Evolutionary conservation across 83 land plant genomes (phyloP), one percentile per base, ranked within the genome.

Genomic region (Thuja plicata): DNA sequence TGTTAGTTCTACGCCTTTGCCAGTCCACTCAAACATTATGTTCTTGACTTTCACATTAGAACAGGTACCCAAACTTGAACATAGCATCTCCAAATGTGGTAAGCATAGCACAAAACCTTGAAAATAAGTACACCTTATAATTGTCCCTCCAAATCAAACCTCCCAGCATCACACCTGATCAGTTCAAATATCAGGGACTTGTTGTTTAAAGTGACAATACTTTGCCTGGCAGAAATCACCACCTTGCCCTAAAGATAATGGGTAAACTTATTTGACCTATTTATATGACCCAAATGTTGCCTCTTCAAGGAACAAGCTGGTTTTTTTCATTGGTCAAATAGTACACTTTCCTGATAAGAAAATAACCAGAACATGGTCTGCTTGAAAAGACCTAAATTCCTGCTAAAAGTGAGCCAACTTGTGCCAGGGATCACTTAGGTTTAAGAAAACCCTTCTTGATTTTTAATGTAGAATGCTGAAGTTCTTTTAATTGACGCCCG

Each of bases 81-180:
- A 16, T 15, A 30, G 46, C 86, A 84, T n/a, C 86, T 84, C 34
- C 86, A 30, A 46, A 46, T 48, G 86, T 17, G 32, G 32, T 83
- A 32, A 40, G 50, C 34, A 3, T 48, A 48, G 35, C 52, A 46
- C 86, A 83, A 82, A 82, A 45, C 34, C 32, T 46, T 79, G 12
- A 79, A 41, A 21, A 21, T 21, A 40, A 5, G 27, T 37, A 40
- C 8, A 40, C 45, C 6, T 32, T 46, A 10, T 13, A 84, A 48
- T 84, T 84, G 86, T 8, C 86, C 52, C 57, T 48, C 9, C 8
- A 84, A 12, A 84, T 52, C 86, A 84, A 84, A 37, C 37, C 52
- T 48, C 57, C 34, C 86, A 84, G 57, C 13, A 15, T 84, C 60
- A 48, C 86, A 84, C 34, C 60, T 46, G 57, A 84, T 30, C 32